Base-by-base conservation (phyloP, 495 filamentous ascomycete species). In the Neurospora sp. region DNA sequence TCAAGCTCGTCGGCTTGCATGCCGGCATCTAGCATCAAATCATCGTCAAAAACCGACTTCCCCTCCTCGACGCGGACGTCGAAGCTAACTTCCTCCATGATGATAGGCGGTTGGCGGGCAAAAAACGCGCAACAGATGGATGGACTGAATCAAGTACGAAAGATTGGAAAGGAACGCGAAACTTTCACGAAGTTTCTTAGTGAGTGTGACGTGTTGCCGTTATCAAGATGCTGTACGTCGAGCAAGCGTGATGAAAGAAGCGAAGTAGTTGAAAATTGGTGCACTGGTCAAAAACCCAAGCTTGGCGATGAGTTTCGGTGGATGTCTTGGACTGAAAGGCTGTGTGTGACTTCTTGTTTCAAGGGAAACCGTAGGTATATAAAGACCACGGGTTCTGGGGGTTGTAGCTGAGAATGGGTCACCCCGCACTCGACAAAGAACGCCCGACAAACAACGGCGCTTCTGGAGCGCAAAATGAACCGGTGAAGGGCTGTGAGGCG, bases 1-100 rank as follows among this genome's bases (percentile, higher is more conserved):
- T 84, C 83, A 42, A 81, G 71, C 48, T 80, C 81, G 46, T 81
- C 79, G 0, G 44, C 76, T 23, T 78, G 76, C 11, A 70, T 42
- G 44, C 76, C 75, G 20, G 75, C 73, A 37, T 76, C 74, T 9
- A 78, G 72, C 40, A 77, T 78, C 11, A 79, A 40, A 14, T 75
- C 70, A 48, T 82, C 80, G 27, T 76, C 78, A 20, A 72, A 77
- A n/a, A 79, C 78, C 16, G 78, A 38, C 23, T 70, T 78, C 38
- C 75, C 78, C 5, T 73, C 73, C 3, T 76, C 75, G 16, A 78
- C 74, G 35, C 72, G 59, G 8, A 70, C 38, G 39, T 77, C 75
- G 14, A 66, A 18, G 54, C 27, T 37, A 14, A 79, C 75, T 70
- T 82, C 70, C 20, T 80, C 79, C 79, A 81, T 81, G 12, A 14